These are phyloP conservation scores for Plasmodium knowlesi DNA, from an alignment of 169 alveolate genomes.

Conservation along the genomic window DNA sequence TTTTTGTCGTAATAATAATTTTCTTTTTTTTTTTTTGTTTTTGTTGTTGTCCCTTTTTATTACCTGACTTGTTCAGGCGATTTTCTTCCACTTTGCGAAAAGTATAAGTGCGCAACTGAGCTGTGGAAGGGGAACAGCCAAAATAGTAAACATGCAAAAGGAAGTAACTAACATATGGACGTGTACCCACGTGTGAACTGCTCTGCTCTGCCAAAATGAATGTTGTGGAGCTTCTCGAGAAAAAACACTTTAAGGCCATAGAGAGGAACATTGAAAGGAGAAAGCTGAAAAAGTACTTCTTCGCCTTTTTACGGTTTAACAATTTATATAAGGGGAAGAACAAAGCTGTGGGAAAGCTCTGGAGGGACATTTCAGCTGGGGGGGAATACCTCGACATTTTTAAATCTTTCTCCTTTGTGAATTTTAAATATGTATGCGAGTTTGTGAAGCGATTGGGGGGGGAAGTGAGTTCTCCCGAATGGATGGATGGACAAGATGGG, in stretches of 20 bases:
- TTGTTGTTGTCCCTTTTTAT: not conserved
- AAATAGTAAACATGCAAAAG: not conserved
- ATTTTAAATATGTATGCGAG: slow-evolving; percentile 55
- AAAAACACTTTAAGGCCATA: slow-evolving; percentile 18
- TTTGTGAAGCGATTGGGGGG: not conserved
- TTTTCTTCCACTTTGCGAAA: not conserved
- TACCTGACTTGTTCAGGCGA: not conserved
- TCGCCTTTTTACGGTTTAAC: slow-evolving; percentile 24
- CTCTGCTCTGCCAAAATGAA: slow-evolving; percentile 6
- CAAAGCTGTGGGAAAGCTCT: slow-evolving; percentile 9
- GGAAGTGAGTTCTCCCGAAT: not conserved
- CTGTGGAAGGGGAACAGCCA: not conserved
- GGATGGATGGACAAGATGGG: not conserved
- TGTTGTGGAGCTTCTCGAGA: slow-evolving; percentile 36
- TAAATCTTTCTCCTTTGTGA: slow-evolving; percentile 17
- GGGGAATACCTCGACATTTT: not conserved
- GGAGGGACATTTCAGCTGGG: slow-evolving; percentile 18
- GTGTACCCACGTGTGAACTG: not conserved
- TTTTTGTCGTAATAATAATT: not conserved
- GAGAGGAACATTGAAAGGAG: slow-evolving; percentile 2
- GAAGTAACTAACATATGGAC: not conserved
- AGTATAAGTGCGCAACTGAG: not conserved
- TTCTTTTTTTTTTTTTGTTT: too few species aligned
- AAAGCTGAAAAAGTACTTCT: slow-evolving; percentile 21
- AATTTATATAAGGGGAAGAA: slow-evolving; percentile 53